Base-by-base conservation (phyloP, 2,329 filamentous ascomycete genomes). In the Harringtonia aguacate region DNA sequence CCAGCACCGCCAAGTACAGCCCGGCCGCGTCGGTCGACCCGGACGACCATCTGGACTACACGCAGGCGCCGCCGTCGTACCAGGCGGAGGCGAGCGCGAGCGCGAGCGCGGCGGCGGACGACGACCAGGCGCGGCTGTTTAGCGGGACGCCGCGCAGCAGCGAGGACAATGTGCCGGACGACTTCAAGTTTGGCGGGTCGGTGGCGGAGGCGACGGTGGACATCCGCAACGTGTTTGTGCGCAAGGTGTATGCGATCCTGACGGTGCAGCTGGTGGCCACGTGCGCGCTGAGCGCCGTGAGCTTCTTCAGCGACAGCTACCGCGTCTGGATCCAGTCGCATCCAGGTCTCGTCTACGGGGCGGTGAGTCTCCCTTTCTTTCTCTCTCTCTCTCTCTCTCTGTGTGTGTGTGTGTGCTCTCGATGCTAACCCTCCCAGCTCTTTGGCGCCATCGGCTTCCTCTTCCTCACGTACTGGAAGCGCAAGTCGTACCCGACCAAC, bases 241-340 rank as follows among this genome's bases (percentile, higher is more conserved):
- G 89, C 65, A 97, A 97, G 72, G 92, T 98, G 60, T 98, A 98
- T 68, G 84, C 88, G 47, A 98, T 98, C 64, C 74, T 98, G 67
- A 94, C 92, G n/a, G 80, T 87, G 41, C 92, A 98, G 63, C 80
- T 98, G 43, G 70, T 97, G 58, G 79, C 83, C 46, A 98, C 92
- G 8, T 84, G 82, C 31, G 73, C 76, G 49, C 73, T 97, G 53
- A 88, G 84, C 67, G 77, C 81, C 49, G 66, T 95, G 54, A 92
- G 84, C 53, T 97, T 97, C 74, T 85, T 86, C 66, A 94, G 78
- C 66, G 57, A 65, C 12, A 67, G 70, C 45, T 98, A 97, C 72
- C 86, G 82, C 61, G 57, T 55, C 41, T 98, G 89, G 87, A 90
- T 98, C 56, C 88, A 95, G 61, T 68, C 68, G 46, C 83, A 95